phyloP scores from a whole-genome alignment of 345 rosid species.

The Arabis alpina region DNA sequence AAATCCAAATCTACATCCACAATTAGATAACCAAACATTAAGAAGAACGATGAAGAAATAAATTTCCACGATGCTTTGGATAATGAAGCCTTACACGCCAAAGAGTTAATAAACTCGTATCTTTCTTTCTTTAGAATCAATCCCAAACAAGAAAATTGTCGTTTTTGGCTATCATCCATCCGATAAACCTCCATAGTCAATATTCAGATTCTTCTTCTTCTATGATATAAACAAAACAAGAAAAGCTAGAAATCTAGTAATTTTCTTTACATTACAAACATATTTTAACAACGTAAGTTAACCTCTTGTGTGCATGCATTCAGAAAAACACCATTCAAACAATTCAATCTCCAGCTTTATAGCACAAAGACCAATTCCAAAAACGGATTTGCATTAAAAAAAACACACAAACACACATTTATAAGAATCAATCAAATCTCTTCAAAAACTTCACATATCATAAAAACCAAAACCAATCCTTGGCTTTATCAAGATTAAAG shows the following conservation, averaged over 20 bases:
- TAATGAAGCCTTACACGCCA: no score
- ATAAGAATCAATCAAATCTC: not conserved
- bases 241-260: not conserved
- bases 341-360: slow-evolving; percentile 11
- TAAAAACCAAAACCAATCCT: slow-evolving; percentile 26
- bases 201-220: no score
- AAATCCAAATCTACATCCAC: no score
- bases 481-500: not conserved
- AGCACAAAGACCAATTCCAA: slow-evolving; percentile 15
- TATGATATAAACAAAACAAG: not conserved
- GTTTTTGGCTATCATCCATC: no score
- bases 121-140: no score
- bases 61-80: no score
- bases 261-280: not conserved
- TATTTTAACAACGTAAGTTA: not conserved
- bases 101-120: no score
- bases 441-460: not conserved
- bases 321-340: slow-evolving; percentile 12
- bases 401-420: not conserved
- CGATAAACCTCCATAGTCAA: no score
- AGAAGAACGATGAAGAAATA: no score
- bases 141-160: no score
- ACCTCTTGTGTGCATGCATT: not conserved
- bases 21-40: no score
- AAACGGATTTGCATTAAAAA: not conserved